Conservation (phyloP, 2,329 filamentous ascomycete genomes). For the Nigrospora oryzae region DNA sequence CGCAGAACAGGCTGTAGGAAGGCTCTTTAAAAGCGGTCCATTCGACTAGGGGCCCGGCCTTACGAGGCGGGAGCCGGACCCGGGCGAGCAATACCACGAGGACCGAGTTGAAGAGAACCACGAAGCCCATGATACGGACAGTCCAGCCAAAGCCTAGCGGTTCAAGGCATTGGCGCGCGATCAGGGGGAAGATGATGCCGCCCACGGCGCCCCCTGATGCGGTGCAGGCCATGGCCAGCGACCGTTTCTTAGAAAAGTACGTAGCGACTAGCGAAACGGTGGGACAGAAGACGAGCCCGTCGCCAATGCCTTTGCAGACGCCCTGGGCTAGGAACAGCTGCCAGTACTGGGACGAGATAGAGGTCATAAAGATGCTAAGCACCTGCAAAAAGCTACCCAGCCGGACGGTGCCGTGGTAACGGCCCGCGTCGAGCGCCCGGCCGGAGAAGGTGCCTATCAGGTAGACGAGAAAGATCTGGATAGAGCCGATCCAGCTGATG, state of each 20-base stretch:
- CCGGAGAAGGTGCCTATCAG: slow-evolving; percentile 40
- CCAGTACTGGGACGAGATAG: slow-evolving; percentile 37
- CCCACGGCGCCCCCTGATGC: slow-evolving; percentile 21
- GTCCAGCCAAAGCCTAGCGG: slow-evolving; percentile 3
- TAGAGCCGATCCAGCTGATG: slow-evolving; percentile 44
- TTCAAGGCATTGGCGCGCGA: slow-evolving; percentile 22
- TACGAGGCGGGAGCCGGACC: slow-evolving; percentile 29
- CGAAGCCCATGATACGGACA: slow-evolving; percentile 2
- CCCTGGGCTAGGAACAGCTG: slow-evolving; percentile 44
- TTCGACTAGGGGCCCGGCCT: slow-evolving; percentile 32
- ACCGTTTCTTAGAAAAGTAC: slow-evolving; percentile 21
- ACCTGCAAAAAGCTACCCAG: slow-evolving; percentile 35
- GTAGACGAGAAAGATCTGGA: slow-evolving; percentile 43
- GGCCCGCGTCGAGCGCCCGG: slow-evolving; percentile 44
- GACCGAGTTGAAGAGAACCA: slow-evolving; percentile 18
- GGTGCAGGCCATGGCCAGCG: slow-evolving; percentile 24
- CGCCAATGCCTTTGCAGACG: slow-evolving; percentile 35
- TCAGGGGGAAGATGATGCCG: slow-evolving; percentile 3
- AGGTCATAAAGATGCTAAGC: slow-evolving; percentile 44
- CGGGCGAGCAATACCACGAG: slow-evolving; percentile 25
- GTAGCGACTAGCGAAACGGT: slow-evolving; percentile 16
- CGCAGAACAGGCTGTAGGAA: slow-evolving; percentile 33
- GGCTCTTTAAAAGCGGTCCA: slow-evolving; percentile 32
- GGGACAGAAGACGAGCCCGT: slow-evolving; percentile 17
- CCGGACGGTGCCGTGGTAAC: slow-evolving; percentile 32